A percentile compares a stretch with the other conserved stretches of the same genome.
These are phyloP conservation scores for Plantago ovata DNA, from an alignment of 257 asterid genomes.

Conservation along the genomic window DNA sequence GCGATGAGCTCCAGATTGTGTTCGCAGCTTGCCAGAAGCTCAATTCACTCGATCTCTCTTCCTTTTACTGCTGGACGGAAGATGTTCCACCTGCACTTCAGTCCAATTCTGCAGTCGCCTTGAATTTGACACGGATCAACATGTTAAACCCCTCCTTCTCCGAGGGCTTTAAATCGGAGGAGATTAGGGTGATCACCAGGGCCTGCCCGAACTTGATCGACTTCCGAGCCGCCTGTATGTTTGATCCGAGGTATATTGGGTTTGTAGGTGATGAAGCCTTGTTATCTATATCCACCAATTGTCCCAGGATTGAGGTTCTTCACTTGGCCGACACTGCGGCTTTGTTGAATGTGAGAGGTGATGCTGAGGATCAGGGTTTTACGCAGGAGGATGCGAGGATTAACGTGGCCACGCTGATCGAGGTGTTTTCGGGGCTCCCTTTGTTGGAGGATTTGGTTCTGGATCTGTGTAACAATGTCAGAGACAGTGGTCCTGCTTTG, in stretches of 20 bases:
- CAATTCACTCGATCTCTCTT: slow-evolving; percentile 49
- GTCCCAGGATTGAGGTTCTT: slow-evolving; percentile 56
- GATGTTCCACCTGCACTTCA: slow-evolving; percentile 62
- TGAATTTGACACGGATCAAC: slow-evolving; percentile 46
- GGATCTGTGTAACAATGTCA: slow-evolving; percentile 66
- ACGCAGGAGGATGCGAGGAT: slow-evolving; percentile 57
- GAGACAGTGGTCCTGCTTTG: slow-evolving; percentile 73
- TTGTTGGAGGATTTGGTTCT: slow-evolving; percentile 63
- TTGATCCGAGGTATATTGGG: slow-evolving; percentile 78
- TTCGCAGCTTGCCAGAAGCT: slow-evolving; percentile 31
- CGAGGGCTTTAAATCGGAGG: slow-evolving; percentile 74
- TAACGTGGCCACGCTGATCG: slow-evolving; percentile 57
- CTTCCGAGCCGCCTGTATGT: slow-evolving; percentile 61
- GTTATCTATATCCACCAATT: slow-evolving; percentile 51
- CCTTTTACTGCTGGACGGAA: slow-evolving; percentile 90
- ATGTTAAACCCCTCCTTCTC: slow-evolving; percentile 69
- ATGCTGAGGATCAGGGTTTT: slow-evolving; percentile 49
- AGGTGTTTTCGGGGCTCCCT: slow-evolving; percentile 75
- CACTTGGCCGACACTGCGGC: slow-evolving; percentile 76
- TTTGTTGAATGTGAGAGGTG: slow-evolving; percentile 43
- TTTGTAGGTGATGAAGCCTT: slow-evolving; percentile 70
- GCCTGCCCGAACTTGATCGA: slow-evolving; percentile 60
- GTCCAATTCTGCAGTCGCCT: slow-evolving; percentile 34
- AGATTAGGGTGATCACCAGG: slow-evolving; percentile 50
- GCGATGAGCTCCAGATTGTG: slow-evolving; percentile 56